A percentile compares a stretch with the other conserved stretches of the same genome.
These are phyloP conservation scores for Aspergillus fijiensis DNA, from an alignment of 2,329 filamentous ascomycete genomes.

Conservation along the genomic window DNA sequence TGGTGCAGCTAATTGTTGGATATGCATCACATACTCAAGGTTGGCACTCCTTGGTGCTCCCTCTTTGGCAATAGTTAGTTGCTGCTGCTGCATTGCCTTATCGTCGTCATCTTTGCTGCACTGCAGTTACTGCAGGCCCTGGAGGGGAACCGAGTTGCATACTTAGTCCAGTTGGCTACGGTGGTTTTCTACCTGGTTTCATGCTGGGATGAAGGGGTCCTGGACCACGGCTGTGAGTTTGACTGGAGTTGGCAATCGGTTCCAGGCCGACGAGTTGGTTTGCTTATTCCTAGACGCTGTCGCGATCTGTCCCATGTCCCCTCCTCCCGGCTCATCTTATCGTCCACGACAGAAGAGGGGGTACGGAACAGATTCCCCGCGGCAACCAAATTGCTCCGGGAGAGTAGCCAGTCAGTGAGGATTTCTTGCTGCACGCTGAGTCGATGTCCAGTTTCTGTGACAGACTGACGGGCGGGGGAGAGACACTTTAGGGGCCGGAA, in stretches of 20 bases:
- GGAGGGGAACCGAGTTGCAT: background rate
- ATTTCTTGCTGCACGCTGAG: background rate
- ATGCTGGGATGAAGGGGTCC: background rate
- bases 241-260: background rate
- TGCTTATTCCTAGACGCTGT: constrained; percentile 1
- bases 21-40: background rate
- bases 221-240: background rate
- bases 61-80: background rate
- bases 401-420: background rate
- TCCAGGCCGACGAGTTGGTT: background rate
- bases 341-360: background rate
- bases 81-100: background rate
- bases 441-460: background rate
- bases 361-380: background rate
- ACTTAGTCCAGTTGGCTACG: background rate
- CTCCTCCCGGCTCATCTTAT: background rate
- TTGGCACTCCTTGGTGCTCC: background rate
- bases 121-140: background rate
- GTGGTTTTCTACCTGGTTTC: background rate
- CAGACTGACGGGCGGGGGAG: background rate
- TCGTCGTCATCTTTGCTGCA: background rate
- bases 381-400: background rate
- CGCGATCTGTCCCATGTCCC: background rate
- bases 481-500: background rate
- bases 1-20: background rate